Base-by-base conservation (phyloP, 768 basidiomycete genomes). In the Phaeolepiota aurea region DNA sequence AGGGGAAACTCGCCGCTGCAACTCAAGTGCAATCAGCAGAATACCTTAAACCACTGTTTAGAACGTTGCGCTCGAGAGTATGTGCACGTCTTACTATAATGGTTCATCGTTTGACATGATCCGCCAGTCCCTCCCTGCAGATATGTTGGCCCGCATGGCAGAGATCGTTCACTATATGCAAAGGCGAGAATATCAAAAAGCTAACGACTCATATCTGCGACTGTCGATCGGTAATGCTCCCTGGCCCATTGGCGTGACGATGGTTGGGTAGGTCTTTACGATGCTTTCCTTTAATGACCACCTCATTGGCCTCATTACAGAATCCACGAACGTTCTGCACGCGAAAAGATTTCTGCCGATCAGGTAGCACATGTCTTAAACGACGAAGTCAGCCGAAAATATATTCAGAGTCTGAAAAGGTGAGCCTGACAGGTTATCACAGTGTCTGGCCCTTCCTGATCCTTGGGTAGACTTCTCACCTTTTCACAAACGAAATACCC, bases 211-310 rank as follows among this genome's bases (percentile, higher is more conserved):
- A 0, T 99, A 99, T 58, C 77, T 99, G 16, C 85, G 96, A 4
- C 68, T 99, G 28, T 92, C 89, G 3, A 99, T 99, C 48, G 96
- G 96, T 22, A 99, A 96, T 53, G 94, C 96, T 0, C 93, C 96
- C 2, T 99, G 96, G 96, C 96, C 96, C 1, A 99, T 99, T 54
- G 96, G 96, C 32, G 96, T 99, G 5, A 99, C 96, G 45, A 94
- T 94, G 87, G 96, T 98, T 66, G 93, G 91, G 90, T 91, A 62
- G 28, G 82, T 69, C 31, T 15, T 42, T 32, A 14, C n/a, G 13
- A 14, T 32, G 13, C 30, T 28, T 20, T 32, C 1, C 19, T n/a
- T 15, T 44, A 20, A 4, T 38, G 18, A 25, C 15, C 36, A 11
- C 30, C 44, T 28, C 43, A 43, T 22, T 25, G 32, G 20, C 45